Percentiles rank a stretch among this genome's conserved stretches.
Conservation (phyloP, 805 yeast genomes). For the Myxozyma kluyveri region DNA sequence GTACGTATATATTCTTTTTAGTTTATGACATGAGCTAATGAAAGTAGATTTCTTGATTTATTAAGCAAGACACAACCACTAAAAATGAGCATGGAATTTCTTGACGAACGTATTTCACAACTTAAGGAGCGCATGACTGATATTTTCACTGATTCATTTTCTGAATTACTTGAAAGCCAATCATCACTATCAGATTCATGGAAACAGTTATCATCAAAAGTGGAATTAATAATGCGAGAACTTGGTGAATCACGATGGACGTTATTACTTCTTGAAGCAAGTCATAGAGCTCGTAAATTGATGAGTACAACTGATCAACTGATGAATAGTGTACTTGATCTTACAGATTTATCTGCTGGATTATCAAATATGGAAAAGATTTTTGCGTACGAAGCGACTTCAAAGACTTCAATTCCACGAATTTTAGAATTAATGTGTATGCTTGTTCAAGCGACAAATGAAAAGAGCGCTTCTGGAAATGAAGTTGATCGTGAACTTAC, state of each 20-base stretch:
- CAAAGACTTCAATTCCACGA: constrained; percentile 6
- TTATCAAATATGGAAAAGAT: not conserved
- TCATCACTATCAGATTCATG: constrained; percentile 5
- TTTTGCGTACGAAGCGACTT: constrained; percentile 8
- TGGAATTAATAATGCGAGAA: constrained; percentile 1
- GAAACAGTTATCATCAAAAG: constrained; percentile 11
- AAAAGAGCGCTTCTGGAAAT: constrained; percentile 7
- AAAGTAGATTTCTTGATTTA: constrained; percentile 9
- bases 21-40: too few relatives aligned
- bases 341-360: constrained; percentile 1
- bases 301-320: constrained; percentile 11
- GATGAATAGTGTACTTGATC: constrained; percentile 7
- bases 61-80: constrained; percentile 18
- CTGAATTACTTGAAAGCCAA: constrained; percentile 2
- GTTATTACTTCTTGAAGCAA: constrained; percentile 8
- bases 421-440: constrained; percentile 11
- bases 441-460: constrained; percentile 10
- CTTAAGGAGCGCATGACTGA: constrained; percentile 3
- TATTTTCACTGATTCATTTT: constrained; percentile 3
- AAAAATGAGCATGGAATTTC: constrained; percentile 12
- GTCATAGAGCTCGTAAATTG: constrained; percentile 8
- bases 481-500: constrained; percentile 9
- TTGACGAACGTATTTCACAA: constrained; percentile 10
- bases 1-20: constrained; percentile 1
- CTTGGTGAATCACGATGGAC: constrained; percentile 27